A percentile compares a stretch with the other conserved stretches of the same genome.
phyloP scores from a whole-genome alignment of 805 yeast species.

The Candida nitratophila region DNA sequence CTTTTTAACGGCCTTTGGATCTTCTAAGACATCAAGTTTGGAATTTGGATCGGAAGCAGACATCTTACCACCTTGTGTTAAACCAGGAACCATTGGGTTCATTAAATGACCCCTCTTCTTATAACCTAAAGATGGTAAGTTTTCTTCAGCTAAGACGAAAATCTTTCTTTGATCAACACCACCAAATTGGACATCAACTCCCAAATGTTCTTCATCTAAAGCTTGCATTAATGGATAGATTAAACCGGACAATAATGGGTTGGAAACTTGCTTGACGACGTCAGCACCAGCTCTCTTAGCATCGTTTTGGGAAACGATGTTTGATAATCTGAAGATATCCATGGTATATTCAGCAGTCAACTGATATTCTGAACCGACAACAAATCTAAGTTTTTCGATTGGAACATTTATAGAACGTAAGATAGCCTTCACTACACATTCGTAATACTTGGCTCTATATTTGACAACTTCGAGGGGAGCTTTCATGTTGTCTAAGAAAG shows the following conservation, averaged over 20 bases:
- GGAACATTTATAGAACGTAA: conserved; percentile 85
- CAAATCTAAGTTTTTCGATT: conserved; percentile 78
- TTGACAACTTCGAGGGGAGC: conserved; percentile 91
- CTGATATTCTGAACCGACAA: conserved; percentile 89
- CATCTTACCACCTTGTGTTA: conserved; percentile 97
- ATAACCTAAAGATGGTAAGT: conserved; percentile 80
- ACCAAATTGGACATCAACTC: conserved; percentile 92
- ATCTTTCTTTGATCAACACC: conserved; percentile 99
- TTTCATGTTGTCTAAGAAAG: conserved; percentile 96
- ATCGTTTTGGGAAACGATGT: conserved; percentile 85
- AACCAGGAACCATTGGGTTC: conserved; percentile 99
- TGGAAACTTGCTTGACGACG: conserved; percentile 94
- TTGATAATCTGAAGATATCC: conserved; percentile 84
- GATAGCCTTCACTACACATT: conserved; percentile 73
- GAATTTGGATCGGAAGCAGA: conserved; percentile 98
- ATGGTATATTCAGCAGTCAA: conserved; percentile 67
- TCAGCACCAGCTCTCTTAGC: conserved; percentile 99
- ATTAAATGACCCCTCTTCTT: conserved; percentile 96
- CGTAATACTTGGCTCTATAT: conserved; percentile 88
- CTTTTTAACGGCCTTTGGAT: conserved; percentile 80
- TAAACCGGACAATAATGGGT: conserved; percentile 88
- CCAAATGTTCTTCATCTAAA: conserved; percentile 85
- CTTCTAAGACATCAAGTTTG: conserved; percentile 88
- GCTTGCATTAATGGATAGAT: conserved; percentile 99
- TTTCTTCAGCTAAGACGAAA: conserved; percentile 94